A percentile compares a stretch with the other conserved stretches of the same genome.
phyloP scores from a whole-genome alignment of 176 grass and related monocot genomes.

The Elaeis guineensis region DNA sequence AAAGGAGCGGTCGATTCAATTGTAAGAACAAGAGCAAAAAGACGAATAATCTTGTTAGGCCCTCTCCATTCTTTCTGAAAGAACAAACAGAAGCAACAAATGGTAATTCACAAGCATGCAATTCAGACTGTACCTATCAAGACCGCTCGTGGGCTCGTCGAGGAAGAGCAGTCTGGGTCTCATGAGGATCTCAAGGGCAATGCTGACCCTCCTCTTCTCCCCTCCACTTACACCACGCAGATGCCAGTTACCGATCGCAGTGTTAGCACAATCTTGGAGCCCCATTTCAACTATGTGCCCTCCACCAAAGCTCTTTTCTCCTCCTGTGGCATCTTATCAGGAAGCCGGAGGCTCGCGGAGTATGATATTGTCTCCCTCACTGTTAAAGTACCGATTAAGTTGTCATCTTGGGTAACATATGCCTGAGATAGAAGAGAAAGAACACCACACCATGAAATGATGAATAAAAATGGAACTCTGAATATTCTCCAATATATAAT shows the following conservation, averaged over 20 bases:
- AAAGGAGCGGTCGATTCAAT: no score
- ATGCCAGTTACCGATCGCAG: constrained; percentile 90
- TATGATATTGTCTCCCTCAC: constrained; percentile 92
- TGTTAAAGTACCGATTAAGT: constrained; percentile 80
- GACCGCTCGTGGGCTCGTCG: constrained; percentile 90
- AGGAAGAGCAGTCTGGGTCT: constrained; percentile 85
- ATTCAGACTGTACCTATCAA: constrained; percentile 50
- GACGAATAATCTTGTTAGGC: no score
- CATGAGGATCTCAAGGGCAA: constrained; percentile 95
- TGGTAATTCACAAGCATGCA: no score
- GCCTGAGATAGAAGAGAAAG: constrained; percentile 28
- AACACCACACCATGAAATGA: no score
- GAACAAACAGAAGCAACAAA: no score
- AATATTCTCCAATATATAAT: no score
- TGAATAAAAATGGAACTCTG: no score
- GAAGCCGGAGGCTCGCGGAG: constrained; percentile 69
- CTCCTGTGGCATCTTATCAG: constrained; percentile 74
- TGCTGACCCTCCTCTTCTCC: constrained; percentile 96
- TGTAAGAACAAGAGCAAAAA: no score
- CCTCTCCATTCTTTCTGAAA: no score
- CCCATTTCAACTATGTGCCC: constrained; percentile 93
- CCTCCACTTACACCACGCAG: constrained; percentile 83
- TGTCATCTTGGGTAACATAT: constrained; percentile 95
- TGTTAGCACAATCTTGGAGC: constrained; percentile 95
- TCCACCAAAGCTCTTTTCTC: constrained; percentile 87